Conservation (phyloP, 2,329 filamentous ascomycete species). For the Aspergillus sp. region DNA sequence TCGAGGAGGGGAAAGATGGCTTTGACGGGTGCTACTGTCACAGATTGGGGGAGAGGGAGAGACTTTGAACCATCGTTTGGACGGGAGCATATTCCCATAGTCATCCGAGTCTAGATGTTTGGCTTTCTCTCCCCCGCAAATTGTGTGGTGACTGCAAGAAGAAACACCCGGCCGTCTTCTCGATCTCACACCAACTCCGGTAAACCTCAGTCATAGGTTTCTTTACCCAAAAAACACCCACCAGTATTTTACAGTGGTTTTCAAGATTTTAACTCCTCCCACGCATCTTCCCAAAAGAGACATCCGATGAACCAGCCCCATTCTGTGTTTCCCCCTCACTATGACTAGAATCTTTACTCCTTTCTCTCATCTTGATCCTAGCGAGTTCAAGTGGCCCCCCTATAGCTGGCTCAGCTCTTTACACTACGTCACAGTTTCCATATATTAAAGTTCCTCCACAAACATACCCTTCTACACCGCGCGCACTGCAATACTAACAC, state of each 20-base stretch:
- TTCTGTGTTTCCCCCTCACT: neutral
- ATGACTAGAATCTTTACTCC: too few species aligned
- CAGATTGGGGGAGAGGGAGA: too few species aligned
- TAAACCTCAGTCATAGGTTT: neutral
- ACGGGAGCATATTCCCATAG: too few species aligned
- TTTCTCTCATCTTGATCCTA: neutral
- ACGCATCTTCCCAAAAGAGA: neutral
- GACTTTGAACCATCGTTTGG: too few species aligned
- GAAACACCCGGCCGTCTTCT: too few species aligned
- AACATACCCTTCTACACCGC: neutral
- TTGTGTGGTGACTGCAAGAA: too few species aligned
- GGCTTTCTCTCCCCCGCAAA: too few species aligned
- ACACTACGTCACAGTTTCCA: neutral
- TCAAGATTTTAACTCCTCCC: neutral
- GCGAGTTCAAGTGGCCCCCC: neutral
- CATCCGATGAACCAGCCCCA: neutral
- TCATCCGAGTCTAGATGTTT: too few species aligned
- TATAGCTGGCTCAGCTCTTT: neutral
- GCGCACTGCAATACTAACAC: neutral
- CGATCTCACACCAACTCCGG: too few species aligned
- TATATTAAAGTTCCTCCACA: conserved; percentile 2
- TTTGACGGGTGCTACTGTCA: too few species aligned
- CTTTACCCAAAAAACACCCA: neutral
- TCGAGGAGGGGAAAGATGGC: neutral
- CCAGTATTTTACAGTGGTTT: neutral